Percentiles rank a stretch among this genome's conserved stretches.
phyloP scores from a whole-genome alignment of 177 flowering plant genomes.

The Vitis hybrid region DNA sequence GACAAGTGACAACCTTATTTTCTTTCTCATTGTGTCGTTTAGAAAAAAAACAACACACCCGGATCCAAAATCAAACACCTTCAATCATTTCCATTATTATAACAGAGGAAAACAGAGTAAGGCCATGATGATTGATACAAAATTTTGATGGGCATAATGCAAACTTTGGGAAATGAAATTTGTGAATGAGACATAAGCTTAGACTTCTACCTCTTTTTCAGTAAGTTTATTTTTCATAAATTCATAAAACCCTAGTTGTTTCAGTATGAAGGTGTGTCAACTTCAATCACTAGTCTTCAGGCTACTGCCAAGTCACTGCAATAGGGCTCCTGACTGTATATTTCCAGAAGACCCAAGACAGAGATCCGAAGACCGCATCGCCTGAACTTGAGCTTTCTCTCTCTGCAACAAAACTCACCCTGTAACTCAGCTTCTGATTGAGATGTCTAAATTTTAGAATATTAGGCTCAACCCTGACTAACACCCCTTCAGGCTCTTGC shows the following conservation, averaged over 20 bases:
- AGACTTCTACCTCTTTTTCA: no score
- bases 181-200: no score
- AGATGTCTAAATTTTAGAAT: conserved; percentile 28
- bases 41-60: no score
- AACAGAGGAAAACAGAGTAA: no score
- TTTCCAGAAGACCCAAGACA: conserved; percentile 43
- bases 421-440: conserved; percentile 48
- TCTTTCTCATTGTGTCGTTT: no score
- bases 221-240: no score
- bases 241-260: not conserved
- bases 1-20: no score
- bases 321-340: conserved; percentile 63
- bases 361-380: conserved; percentile 46
- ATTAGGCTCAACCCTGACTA: conserved; percentile 37
- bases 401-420: conserved; percentile 39
- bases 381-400: conserved; percentile 1
- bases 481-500: conserved; percentile 38
- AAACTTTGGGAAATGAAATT: no score
- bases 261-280: not conserved
- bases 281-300: not conserved
- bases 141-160: no score
- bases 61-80: no score
- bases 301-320: conserved; percentile 52
- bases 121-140: no score
- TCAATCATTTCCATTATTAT: no score